phyloP scores from a whole-genome alignment of 768 basidiomycete genomes.

The Boletus sp. region DNA sequence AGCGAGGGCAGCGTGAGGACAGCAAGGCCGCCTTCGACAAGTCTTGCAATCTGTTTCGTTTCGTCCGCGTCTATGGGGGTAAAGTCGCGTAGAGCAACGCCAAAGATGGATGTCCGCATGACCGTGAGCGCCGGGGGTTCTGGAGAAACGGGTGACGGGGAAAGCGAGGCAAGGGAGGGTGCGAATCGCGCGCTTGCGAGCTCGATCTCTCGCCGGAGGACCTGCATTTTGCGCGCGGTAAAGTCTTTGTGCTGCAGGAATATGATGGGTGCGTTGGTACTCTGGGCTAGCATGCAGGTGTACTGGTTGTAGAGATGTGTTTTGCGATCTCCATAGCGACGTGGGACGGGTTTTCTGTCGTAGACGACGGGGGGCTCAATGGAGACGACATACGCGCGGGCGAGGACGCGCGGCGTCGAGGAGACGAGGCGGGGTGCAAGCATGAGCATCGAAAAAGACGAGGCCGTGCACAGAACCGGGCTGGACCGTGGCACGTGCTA shows the following conservation, averaged over 20 bases:
- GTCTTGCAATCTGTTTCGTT: conserved; percentile 51
- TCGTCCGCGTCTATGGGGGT: conserved; percentile 46
- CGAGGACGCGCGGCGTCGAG: conserved; percentile 14
- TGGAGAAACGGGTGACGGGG: conserved; percentile 33
- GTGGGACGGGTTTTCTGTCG: conserved; percentile 52
- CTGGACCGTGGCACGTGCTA: not conserved
- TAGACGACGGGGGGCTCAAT: conserved; percentile 49
- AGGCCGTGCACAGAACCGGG: not conserved
- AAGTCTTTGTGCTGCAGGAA: conserved; percentile 80
- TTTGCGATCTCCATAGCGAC: conserved; percentile 77
- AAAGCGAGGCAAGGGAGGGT: conserved; percentile 26
- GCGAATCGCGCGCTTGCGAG: conserved; percentile 46
- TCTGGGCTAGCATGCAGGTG: conserved; percentile 61
- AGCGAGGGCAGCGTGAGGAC: conserved; percentile 63
- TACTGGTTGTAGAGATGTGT: conserved; percentile 79
- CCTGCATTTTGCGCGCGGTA: conserved; percentile 59
- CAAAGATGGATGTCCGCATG: conserved; percentile 76
- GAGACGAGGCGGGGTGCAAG: conserved; percentile 7
- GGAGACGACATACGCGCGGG: conserved; percentile 56
- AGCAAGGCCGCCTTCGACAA: conserved; percentile 59
- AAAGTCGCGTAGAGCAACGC: conserved; percentile 67
- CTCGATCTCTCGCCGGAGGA: conserved; percentile 66
- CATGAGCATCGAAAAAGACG: conserved; percentile 6
- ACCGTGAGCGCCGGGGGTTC: conserved; percentile 57
- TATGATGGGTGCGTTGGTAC: conserved; percentile 59